Base-by-base conservation (phyloP, 345 rosid species). In the Citropsis articulata region DNA sequence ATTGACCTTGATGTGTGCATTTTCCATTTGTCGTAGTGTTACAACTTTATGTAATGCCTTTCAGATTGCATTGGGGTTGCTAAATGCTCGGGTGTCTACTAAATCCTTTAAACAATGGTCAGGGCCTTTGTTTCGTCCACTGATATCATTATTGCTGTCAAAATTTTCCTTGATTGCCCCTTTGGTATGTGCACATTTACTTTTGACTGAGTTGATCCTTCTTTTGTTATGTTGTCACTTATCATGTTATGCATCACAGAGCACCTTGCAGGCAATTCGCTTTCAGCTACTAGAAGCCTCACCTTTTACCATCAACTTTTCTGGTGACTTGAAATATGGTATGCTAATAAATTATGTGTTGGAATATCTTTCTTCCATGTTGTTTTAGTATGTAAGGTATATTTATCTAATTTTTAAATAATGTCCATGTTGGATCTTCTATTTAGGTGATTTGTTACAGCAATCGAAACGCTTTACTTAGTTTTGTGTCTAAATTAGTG, bases 301-400 rank as follows among this genome's bases (percentile, higher is more conserved):
- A 59, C 94, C 97, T 27, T 86, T 77, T 64, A 76, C 77, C 83
- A 87, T 95, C 18, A 81, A 91, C 81, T 95, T 85, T 81, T 77
- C 93, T n/a, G 98, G 98, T 68, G 98, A 95, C 85, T 87, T 95
- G 81, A 95, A 95, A 90, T 91, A 87, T 75, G 94, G 98, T 95
- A 87, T 56, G 69, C 71, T 53, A 5, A 73, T n/a, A 57, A 16
- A 16, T 66, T 16, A 45, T 68, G 38, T 36, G 27, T 72, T 33
- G 14, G 16, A 75, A 76, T 27, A 59, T 30, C 13, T 73, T 55
- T 72, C 53, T 38, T 57, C 55, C 57, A 35, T 40, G 81, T 65
- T 59, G 57, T 16, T 16, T 53, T 18, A 53, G 57, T 18, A 19
- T 16, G 8, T 53, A 19, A 16, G 57, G 6, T 3, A 18, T 18